These are phyloP conservation scores for Leucosporidium creatinivorum DNA, from an alignment of 768 basidiomycete genomes.

Conservation along the genomic window DNA sequence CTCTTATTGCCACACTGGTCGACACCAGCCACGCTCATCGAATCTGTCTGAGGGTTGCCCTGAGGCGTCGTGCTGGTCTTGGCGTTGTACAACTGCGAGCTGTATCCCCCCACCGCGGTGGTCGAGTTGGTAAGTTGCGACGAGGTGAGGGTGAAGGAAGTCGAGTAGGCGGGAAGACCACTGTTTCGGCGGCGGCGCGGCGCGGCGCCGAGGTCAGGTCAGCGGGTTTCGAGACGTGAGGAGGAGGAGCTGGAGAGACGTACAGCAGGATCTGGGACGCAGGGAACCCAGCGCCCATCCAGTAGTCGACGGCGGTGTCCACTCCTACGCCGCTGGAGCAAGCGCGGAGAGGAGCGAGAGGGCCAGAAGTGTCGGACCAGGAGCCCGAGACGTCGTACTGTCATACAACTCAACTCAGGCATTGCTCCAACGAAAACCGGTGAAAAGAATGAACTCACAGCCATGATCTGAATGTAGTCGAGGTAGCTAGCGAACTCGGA, in stretches of 20 bases:
- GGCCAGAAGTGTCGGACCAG: background rate
- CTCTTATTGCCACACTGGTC: conserved; percentile 15
- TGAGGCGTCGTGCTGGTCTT: conserved; percentile 1
- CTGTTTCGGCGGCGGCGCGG: background rate
- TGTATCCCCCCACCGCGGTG: conserved; percentile 2
- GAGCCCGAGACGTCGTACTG: conserved; percentile 4
- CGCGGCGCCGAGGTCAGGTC: too few relatives aligned
- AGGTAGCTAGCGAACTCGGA: conserved; percentile 59
- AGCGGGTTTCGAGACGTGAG: too few relatives aligned
- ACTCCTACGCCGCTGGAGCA: too few relatives aligned
- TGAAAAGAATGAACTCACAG: background rate
- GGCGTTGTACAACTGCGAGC: conserved; percentile 9
- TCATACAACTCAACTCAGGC: too few relatives aligned
- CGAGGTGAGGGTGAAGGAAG: conserved; percentile 11
- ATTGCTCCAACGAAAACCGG: too few relatives aligned
- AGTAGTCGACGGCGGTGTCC: too few relatives aligned
- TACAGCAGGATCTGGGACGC: too few relatives aligned
- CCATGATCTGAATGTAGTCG: conserved; percentile 84
- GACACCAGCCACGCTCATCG: conserved; percentile 20
- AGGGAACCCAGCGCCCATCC: too few relatives aligned
- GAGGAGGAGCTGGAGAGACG: too few relatives aligned
- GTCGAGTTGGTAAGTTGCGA: background rate
- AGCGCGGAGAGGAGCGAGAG: too few relatives aligned
- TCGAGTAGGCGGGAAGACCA: conserved; percentile 11
- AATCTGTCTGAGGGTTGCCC: conserved; percentile 3